Evolutionary conservation across 805 yeast genomes (phyloP).

Genomic region (Barnettozyma vustinii): DNA sequence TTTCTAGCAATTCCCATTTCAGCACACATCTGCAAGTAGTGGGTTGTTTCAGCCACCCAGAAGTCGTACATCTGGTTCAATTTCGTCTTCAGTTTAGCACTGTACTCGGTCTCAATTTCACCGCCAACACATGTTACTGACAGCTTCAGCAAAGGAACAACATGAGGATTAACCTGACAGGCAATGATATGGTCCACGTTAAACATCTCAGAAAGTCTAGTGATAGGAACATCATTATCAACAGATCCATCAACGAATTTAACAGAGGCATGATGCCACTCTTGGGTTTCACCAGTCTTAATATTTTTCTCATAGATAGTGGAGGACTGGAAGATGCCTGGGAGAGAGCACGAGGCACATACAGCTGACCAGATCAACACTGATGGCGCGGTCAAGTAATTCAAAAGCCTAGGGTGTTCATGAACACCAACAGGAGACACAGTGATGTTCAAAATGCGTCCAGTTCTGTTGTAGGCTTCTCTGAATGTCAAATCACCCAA

Average conservation of each 20-base stretch:
- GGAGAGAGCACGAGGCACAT: slow-evolving; percentile 91
- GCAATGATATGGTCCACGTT: slow-evolving; percentile 97
- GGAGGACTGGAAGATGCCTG: slow-evolving; percentile 84
- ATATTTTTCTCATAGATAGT: slow-evolving; percentile 80
- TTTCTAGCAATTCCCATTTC: slow-evolving; percentile 77
- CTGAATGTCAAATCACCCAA: slow-evolving; percentile 89
- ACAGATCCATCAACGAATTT: slow-evolving; percentile 95
- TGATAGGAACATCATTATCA: slow-evolving; percentile 87
- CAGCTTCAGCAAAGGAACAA: slow-evolving; percentile 74
- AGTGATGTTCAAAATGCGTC: slow-evolving; percentile 86
- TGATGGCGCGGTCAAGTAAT: slow-evolving; percentile 75
- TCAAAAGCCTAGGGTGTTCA: slow-evolving; percentile 83
- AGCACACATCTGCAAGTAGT: slow-evolving; percentile 63
- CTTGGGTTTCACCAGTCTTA: slow-evolving; percentile 61
- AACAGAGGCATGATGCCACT: slow-evolving; percentile 76
- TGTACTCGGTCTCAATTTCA: slow-evolving; percentile 54
- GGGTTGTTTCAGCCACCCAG: slow-evolving; percentile 66
- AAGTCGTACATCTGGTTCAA: slow-evolving; percentile 53
- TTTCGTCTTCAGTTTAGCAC: slow-evolving; percentile 47
- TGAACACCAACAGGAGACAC: slow-evolving; percentile 89
- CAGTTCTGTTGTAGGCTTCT: slow-evolving; percentile 92
- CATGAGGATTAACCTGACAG: slow-evolving; percentile 96
- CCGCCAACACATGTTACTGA: slow-evolving; percentile 68
- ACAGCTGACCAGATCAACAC: slow-evolving; percentile 85
- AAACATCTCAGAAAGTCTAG: slow-evolving; percentile 91